A percentile compares a stretch with the other conserved stretches of the same genome.
These are phyloP conservation scores for Aspergillus ochraceus DNA, from an alignment of 2,329 filamentous ascomycete genomes.

Conservation along the genomic window DNA sequence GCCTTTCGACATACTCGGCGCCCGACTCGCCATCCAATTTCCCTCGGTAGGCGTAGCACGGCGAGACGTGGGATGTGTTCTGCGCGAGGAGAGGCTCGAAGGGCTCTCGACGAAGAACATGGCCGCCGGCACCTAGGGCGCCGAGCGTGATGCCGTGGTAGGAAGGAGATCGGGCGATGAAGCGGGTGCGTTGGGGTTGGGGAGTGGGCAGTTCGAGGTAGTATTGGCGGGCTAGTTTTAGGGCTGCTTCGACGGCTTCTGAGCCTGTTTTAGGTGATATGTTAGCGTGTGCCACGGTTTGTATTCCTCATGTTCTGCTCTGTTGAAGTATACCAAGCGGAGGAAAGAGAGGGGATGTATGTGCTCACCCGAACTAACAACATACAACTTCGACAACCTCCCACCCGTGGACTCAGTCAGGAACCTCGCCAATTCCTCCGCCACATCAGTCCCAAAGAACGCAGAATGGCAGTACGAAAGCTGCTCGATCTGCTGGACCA, in stretches of 20 bases:
- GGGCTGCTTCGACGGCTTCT: constrained; percentile 67
- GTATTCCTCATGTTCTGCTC: not conserved
- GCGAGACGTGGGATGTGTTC: constrained; percentile 62
- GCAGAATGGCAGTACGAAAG: constrained; percentile 61
- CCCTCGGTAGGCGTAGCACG: constrained; percentile 66
- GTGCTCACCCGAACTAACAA: constrained; percentile 57
- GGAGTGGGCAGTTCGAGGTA: constrained; percentile 57
- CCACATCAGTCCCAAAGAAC: constrained; percentile 57
- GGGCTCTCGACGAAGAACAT: constrained; percentile 58
- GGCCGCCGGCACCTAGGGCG: constrained; percentile 64
- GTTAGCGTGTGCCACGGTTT: not conserved
- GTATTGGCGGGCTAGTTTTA: constrained; percentile 69
- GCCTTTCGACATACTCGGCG: constrained; percentile 58
- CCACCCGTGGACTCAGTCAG: constrained; percentile 54
- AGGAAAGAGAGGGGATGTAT: not conserved
- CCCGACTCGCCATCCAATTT: constrained; percentile 54
- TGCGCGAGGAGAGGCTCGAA: constrained; percentile 61
- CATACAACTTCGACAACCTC: constrained; percentile 56
- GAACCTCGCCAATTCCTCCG: constrained; percentile 54
- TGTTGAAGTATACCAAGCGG: no score
- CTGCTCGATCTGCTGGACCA: constrained; percentile 59
- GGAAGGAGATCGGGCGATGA: constrained; percentile 64
- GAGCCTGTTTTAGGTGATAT: constrained; percentile 49
- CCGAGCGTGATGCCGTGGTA: constrained; percentile 74
- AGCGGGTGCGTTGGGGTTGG: constrained; percentile 57